These are phyloP conservation scores for Dacryopinax primogenitus DNA, from an alignment of 768 basidiomycete genomes.

Conservation along the genomic window DNA sequence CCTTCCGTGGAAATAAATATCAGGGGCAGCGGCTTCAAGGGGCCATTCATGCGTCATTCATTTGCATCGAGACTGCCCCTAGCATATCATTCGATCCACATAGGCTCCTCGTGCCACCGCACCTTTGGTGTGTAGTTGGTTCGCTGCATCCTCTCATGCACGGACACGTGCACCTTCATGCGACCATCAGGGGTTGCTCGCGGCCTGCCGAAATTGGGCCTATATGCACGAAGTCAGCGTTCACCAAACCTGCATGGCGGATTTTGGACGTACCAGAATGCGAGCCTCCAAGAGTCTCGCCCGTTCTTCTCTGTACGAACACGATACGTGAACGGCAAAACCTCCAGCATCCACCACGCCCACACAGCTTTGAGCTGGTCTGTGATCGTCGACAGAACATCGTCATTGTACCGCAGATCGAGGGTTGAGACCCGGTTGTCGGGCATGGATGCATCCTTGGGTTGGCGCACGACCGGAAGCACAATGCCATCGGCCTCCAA, in stretches of 20 bases:
- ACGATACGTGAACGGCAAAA: slow-evolving; percentile 34
- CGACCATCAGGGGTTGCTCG: slow-evolving; percentile 19
- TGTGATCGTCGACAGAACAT: slow-evolving; percentile 41
- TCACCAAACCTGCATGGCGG: not conserved
- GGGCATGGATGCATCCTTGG: no score
- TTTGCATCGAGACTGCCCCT: no score
- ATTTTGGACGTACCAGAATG: not conserved
- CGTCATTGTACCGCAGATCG: slow-evolving; percentile 6
- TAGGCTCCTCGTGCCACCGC: slow-evolving; percentile 28
- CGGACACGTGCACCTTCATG: slow-evolving; percentile 49
- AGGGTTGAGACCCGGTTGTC: slow-evolving; percentile 2
- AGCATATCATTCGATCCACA: slow-evolving; percentile 36
- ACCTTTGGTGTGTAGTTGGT: slow-evolving; percentile 34
- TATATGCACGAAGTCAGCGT: not conserved
- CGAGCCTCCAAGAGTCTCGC: not conserved
- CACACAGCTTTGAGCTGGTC: slow-evolving; percentile 37
- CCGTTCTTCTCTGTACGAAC: not conserved
- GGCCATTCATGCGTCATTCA: no score
- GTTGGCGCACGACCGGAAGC: not conserved
- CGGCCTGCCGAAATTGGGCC: not conserved
- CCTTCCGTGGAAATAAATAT: no score
- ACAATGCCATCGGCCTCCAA: slow-evolving; percentile 15
- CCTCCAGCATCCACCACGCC: slow-evolving; percentile 63
- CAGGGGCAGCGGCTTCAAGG: no score
- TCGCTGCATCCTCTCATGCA: slow-evolving; percentile 45